Conservation (phyloP, 2,329 filamentous ascomycete species). For the Paraconiothyrium brasiliense region DNA sequence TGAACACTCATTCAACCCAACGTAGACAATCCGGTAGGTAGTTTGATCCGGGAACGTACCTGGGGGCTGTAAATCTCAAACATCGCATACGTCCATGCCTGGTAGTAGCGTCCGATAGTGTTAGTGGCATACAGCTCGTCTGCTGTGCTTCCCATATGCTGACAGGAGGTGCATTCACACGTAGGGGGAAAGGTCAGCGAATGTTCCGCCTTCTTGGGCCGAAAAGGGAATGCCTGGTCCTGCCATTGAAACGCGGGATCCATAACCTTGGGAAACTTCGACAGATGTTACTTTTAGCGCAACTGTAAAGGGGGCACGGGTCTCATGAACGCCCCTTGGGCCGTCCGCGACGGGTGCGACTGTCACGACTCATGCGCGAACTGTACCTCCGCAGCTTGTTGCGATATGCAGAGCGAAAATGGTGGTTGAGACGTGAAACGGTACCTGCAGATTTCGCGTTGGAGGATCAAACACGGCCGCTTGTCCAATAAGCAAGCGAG, state of each 20-base stretch:
- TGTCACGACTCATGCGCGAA: slow-evolving; percentile 12
- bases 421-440: slow-evolving; percentile 35
- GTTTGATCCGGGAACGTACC: slow-evolving; percentile 9
- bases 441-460: slow-evolving; percentile 44
- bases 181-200: slow-evolving; percentile 12
- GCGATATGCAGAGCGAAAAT: slow-evolving; percentile 16
- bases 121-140: slow-evolving; percentile 19
- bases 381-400: slow-evolving; percentile 5
- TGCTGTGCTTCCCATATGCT: slow-evolving; percentile 22
- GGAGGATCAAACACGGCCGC: slow-evolving; percentile 38
- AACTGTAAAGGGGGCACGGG: slow-evolving; percentile 33
- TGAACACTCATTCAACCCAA: slow-evolving; percentile 7
- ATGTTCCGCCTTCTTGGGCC: slow-evolving; percentile 5
- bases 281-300: slow-evolving; percentile 26
- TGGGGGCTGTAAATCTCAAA: slow-evolving; percentile 22
- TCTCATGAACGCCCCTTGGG: slow-evolving; percentile 19
- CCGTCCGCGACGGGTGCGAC: slow-evolving; percentile 15
- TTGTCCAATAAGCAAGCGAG: slow-evolving; percentile 22
- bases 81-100: slow-evolving; percentile 23
- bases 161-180: slow-evolving; percentile 24
- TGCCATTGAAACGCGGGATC: slow-evolving; percentile 23
- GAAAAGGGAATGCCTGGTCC: slow-evolving; percentile 20
- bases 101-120: slow-evolving; percentile 27
- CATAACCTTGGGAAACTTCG: slow-evolving; percentile 28
- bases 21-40: slow-evolving; percentile 26